phyloP scores from a whole-genome alignment of 2,329 filamentous ascomycete genomes.

The Davidsoniella australis region DNA sequence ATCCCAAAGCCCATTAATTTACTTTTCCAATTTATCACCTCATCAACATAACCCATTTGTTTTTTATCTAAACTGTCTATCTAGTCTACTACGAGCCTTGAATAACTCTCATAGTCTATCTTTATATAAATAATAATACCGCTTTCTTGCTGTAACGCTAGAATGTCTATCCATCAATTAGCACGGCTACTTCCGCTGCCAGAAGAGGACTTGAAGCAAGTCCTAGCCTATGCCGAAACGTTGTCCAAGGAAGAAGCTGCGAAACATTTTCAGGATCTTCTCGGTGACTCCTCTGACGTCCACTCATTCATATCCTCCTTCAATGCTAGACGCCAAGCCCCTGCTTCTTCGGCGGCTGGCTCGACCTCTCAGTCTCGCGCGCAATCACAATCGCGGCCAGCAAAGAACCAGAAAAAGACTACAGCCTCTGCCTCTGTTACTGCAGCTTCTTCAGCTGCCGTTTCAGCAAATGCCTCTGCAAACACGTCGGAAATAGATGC shows the following conservation, averaged over 20 bases:
- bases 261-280: conserved; percentile 70
- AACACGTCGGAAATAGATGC: conserved; percentile 18
- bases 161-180: conserved; percentile 49
- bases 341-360: conserved; percentile 16
- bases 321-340: conserved; percentile 46
- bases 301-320: conserved; percentile 68
- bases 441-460: background rate
- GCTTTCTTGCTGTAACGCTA: background rate
- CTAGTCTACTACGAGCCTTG: too few species aligned
- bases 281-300: conserved; percentile 66
- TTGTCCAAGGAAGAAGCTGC: conserved; percentile 63
- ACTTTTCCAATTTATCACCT: background rate
- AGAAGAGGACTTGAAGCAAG: conserved; percentile 65
- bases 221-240: conserved; percentile 64
- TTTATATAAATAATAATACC: too few species aligned
- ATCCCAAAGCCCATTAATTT: background rate
- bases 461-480: conserved; percentile 13
- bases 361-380: conserved; percentile 10
- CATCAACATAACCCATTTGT: background rate
- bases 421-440: background rate
- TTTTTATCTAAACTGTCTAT: too few species aligned
- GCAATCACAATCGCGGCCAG: conserved; percentile 13
- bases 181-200: conserved; percentile 69
- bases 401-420: background rate
- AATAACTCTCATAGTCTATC: too few species aligned